Conservation (phyloP, 768 basidiomycete genomes). For the Coprinopsis sp. region DNA sequence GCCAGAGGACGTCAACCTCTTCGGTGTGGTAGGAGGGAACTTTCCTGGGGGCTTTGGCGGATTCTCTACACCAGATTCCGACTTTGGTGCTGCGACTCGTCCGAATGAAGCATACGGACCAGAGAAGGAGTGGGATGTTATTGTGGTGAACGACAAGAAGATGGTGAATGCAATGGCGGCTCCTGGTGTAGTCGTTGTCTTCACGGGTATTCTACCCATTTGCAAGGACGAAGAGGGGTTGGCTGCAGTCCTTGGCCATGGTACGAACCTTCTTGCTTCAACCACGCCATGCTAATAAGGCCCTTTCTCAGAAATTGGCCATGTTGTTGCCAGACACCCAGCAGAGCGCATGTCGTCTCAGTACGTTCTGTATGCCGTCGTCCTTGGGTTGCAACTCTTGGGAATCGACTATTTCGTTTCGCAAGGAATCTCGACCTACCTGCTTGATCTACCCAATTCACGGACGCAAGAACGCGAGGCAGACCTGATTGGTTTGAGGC, state of each 20-base stretch:
- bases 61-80: conserved; percentile 31
- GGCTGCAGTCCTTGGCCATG: conserved; percentile 81
- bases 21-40: conserved; percentile 17
- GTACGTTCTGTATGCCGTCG: conserved; percentile 36
- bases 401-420: conserved; percentile 57
- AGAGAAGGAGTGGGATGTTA: conserved; percentile 56
- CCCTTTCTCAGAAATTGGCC: too few relatives aligned
- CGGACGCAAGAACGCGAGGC: conserved; percentile 83
- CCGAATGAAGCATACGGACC: conserved; percentile 26
- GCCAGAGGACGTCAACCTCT: conserved; percentile 14
- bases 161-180: conserved; percentile 75
- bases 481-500: conserved; percentile 76
- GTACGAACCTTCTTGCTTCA: conserved; percentile 31
- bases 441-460: conserved; percentile 79
- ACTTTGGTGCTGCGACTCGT: conserved; percentile 18
- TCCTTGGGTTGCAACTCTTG: conserved; percentile 39
- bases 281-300: too few relatives aligned
- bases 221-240: conserved; percentile 76
- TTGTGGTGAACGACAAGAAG: conserved; percentile 71
- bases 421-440: conserved; percentile 38
- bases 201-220: conserved; percentile 82
- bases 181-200: conserved; percentile 81
- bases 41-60: conserved; percentile 21
- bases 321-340: conserved; percentile 38
- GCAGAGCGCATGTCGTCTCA: conserved; percentile 54